Evolutionary conservation across 768 basidiomycete genomes (phyloP), one percentile per base, ranked within the genome.

Genomic region (Filobasidium floriforme): DNA sequence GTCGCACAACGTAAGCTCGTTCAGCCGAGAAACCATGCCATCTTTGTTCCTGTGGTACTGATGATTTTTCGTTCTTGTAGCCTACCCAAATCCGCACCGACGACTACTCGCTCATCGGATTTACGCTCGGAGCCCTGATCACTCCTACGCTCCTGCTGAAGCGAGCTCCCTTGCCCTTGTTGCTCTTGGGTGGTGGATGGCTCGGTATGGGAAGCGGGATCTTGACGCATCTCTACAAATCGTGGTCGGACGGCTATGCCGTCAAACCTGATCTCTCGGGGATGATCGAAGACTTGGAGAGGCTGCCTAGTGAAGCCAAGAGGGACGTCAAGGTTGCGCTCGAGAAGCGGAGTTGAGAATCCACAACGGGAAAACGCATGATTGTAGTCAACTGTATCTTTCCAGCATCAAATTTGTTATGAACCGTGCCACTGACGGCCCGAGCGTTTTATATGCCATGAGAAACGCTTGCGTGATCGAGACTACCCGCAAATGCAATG

Each of bases 91-190:
- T 76, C 11, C 69, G 71, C 28, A 67, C 71, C 14, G 76, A 78
- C 60, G 77, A 78, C 41, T 78, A 74, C 37, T 74, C 74, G 1
- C 59, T 78, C n/a, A 78, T 78, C 44, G 76, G 76, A 32, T 71
- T 73, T 32, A 60, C 61, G 12, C 68, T 69, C 32, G 68, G 68
- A 1, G 73, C 68, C 24, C 49, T 78, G 18, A 32, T 78, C 61
- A 62, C 72, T 18, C 76, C 77, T 11, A 73, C 77, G 12, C 24
- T 77, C 10, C 71, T 78, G 63, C 70, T 77, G 19, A 64, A 66
- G n/a, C 62, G 77, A 40, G 76, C 76, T n/a, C 70, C 75, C 15
- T 60, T 77, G 7, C 66, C 67, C 12, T 54, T 49, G 18, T 62
- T 77, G 14, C 69, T 75, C 3, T 62, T 73, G 0, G 77, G 77